Conservation (phyloP, 345 rosid species). For the Salix udensis region DNA sequence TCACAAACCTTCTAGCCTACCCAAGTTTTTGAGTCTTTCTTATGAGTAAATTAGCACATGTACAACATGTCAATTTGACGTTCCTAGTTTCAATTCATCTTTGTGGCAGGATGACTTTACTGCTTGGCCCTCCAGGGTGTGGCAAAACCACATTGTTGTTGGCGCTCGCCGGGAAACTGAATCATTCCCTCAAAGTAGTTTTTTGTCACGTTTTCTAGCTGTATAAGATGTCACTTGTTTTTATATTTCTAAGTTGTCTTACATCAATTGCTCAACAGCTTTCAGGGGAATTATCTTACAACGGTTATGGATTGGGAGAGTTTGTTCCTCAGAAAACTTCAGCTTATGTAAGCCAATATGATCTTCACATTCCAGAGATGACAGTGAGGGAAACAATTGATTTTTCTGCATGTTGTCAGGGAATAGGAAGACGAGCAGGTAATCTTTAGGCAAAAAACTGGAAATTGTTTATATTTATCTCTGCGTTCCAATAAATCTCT, state of each 20-base stretch:
- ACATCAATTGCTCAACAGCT: conserved; percentile 9
- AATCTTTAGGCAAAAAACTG: neutral
- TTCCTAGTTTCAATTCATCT: neutral
- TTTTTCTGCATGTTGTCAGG: conserved; percentile 38
- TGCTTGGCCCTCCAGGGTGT: conserved; percentile 86
- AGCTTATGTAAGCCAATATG: conserved; percentile 34
- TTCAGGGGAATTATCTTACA: conserved; percentile 35
- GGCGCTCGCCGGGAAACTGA: conserved; percentile 63
- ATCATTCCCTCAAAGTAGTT: conserved; percentile 46
- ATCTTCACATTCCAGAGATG: conserved; percentile 37
- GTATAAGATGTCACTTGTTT: neutral
- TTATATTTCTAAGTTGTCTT: neutral
- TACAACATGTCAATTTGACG: too few species aligned
- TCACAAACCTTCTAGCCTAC: conserved; percentile 7
- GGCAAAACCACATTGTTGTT: conserved; percentile 63
- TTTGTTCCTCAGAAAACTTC: conserved; percentile 42
- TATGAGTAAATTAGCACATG: too few species aligned
- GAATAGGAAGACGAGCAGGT: conserved; percentile 35
- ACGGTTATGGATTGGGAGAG: conserved; percentile 32
- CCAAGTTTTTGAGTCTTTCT: too few species aligned
- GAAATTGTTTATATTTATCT: neutral
- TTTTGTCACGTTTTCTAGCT: neutral
- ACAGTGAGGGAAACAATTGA: conserved; percentile 39
- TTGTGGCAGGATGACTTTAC: conserved; percentile 50
- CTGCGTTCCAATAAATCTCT: too few species aligned